phyloP scores from a whole-genome alignment of 2,329 filamentous ascomycete species.

The Fusarium acutatum region DNA sequence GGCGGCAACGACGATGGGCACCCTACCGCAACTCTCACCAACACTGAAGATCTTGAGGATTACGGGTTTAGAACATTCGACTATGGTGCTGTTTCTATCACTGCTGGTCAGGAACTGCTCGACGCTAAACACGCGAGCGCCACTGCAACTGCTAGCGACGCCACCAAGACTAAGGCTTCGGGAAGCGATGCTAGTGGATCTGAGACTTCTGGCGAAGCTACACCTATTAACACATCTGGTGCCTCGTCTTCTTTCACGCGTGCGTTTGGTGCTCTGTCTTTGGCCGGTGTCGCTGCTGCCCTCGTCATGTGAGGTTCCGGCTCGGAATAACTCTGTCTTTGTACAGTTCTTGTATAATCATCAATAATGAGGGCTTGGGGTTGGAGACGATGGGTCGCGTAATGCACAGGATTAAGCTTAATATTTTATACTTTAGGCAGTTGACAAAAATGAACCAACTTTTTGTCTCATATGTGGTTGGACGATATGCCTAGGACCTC shows the following conservation, averaged over 20 bases:
- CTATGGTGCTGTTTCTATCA: neutral
- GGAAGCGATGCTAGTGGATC: neutral
- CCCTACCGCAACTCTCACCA: neutral
- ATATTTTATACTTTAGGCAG: neutral
- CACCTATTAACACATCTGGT: neutral
- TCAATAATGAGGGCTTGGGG: neutral
- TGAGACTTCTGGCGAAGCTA: neutral
- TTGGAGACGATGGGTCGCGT: neutral
- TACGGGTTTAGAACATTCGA: neutral
- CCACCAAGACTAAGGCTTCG: neutral
- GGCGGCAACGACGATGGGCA: constrained; percentile 8
- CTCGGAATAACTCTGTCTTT: neutral
- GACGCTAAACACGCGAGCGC: constrained; percentile 8
- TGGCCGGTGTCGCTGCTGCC: neutral
- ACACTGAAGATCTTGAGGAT: neutral
- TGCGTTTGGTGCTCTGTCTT: neutral
- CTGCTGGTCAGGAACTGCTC: constrained; percentile 11
- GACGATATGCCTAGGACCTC: fast-evolving
- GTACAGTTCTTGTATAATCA: neutral
- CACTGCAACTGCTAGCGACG: neutral
- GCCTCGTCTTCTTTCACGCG: neutral
- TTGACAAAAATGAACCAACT: neutral
- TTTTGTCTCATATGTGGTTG: fast-evolving
- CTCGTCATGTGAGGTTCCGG: neutral
- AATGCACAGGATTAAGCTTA: neutral